phyloP scores from a whole-genome alignment of 495 filamentous ascomycete species.

The Lichina pygmaea region DNA sequence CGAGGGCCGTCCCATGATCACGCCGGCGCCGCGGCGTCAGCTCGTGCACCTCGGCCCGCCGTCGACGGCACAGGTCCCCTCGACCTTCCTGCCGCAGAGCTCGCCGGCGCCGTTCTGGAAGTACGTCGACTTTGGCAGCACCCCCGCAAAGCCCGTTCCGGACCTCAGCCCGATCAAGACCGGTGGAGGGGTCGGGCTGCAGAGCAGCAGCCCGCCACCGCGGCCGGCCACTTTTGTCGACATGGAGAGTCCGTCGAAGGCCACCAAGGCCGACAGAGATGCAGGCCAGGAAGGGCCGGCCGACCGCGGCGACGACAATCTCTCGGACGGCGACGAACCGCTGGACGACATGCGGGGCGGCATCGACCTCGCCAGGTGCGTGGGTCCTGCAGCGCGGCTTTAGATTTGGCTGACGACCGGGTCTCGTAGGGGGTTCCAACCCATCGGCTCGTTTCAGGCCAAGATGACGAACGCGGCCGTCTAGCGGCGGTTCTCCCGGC shows the following conservation, averaged over 20 bases:
- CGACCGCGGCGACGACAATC: neutral
- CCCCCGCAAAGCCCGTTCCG: slow-evolving; percentile 36
- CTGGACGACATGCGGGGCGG: neutral
- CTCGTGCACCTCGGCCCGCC: slow-evolving; percentile 68
- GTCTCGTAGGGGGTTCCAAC: slow-evolving; percentile 1
- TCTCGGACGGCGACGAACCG: neutral
- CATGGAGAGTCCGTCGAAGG: slow-evolving; percentile 4
- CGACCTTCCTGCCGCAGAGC: slow-evolving; percentile 82
- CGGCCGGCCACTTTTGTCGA: neutral
- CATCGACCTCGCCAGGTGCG: slow-evolving; percentile 1
- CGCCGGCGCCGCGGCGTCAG: slow-evolving; percentile 60
- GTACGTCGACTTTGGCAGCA: slow-evolving; percentile 49
- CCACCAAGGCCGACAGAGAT: neutral
- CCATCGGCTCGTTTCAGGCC: slow-evolving; percentile 1
- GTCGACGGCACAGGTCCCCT: slow-evolving; percentile 68
- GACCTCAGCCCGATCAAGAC: slow-evolving; percentile 27
- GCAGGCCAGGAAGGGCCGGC: neutral
- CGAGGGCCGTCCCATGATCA: slow-evolving; percentile 38
- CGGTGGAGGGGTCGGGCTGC: neutral
- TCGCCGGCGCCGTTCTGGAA: slow-evolving; percentile 97
- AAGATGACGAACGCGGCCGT: neutral
- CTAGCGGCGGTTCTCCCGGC: no score
- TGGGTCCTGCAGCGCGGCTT: neutral
- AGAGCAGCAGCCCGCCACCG: slow-evolving; percentile 4
- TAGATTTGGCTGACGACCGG: neutral